Percentiles rank a stretch among this genome's conserved stretches.
Evolutionary conservation across 1,284 basidiomycete species (phyloP).

Genomic region (Coniophora puteana): DNA sequence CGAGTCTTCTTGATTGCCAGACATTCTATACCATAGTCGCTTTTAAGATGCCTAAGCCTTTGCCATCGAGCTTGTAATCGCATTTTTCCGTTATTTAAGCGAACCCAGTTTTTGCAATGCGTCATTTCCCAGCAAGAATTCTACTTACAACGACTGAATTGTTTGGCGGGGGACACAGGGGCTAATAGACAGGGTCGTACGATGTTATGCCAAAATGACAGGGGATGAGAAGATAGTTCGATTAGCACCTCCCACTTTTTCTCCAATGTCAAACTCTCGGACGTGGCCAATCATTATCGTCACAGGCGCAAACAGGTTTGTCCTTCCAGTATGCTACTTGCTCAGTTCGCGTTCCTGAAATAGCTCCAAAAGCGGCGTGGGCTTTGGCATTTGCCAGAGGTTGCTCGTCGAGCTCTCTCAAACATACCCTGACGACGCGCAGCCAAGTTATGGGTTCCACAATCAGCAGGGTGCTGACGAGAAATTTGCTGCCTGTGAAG

Average conservation of each 20-base stretch:
- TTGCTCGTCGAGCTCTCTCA: slow-evolving; percentile 69
- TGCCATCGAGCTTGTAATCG: too few relatives aligned
- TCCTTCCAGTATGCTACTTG: slow-evolving; percentile 2
- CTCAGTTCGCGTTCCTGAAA: slow-evolving; percentile 2
- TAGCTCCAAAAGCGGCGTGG: slow-evolving; percentile 66
- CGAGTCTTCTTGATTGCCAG: slow-evolving; percentile 23
- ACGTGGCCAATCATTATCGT: slow-evolving; percentile 55
- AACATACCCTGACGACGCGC: slow-evolving; percentile 43
- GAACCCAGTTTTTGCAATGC: too few relatives aligned
- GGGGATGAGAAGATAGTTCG: too few relatives aligned
- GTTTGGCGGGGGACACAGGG: too few relatives aligned
- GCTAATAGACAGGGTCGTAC: too few relatives aligned
- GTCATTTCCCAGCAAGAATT: too few relatives aligned
- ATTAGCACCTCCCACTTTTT: slow-evolving; percentile 3
- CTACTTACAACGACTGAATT: too few relatives aligned
- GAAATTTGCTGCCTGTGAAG: slow-evolving; percentile 33
- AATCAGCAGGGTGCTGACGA: slow-evolving; percentile 9
- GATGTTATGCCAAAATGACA: too few relatives aligned
- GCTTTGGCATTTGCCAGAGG: slow-evolving; percentile 81
- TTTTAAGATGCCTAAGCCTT: too few relatives aligned
- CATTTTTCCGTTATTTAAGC: too few relatives aligned
- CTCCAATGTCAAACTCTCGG: slow-evolving; percentile 31
- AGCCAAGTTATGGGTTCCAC: slow-evolving; percentile 34
- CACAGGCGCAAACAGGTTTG: slow-evolving; percentile 68
- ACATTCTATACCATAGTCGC: not conserved